Evolutionary conservation across 2,329 filamentous ascomycete genomes (phyloP), one percentile per base, ranked within the genome.

Genomic region (Colletotrichum theobromicola): DNA sequence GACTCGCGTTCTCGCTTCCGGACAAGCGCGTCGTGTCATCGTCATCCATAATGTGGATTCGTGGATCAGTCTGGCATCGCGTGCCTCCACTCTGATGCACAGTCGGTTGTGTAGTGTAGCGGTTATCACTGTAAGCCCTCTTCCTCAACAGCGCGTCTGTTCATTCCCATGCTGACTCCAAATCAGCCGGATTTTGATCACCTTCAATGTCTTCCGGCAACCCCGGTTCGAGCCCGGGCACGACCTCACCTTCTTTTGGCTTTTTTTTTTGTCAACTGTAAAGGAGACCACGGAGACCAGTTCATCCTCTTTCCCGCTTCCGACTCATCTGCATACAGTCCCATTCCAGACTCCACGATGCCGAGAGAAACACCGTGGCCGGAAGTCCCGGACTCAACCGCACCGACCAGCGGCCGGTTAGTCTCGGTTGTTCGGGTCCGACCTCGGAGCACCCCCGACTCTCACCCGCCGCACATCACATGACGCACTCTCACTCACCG

Each of bases 191-290:
- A 74, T 74, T 74, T 74, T 74, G 72, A 74, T 46, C 21, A 4
- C n/a, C 16, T 12, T 21, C 24, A 15, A 61, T 9, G 32, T 28
- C 55, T 74, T 74, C 72, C 55, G 72, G 72, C n/a, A 72, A 74
- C 72, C 72, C 72, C 72, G 72, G 72, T 74, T 74, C 72, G 72
- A 74, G 46, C 72, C 72, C 72, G 72, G 72, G 72, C 63, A 67
- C 72, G 72, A 74, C 72, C 72, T 74, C 2, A 7, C 4, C 32
- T 57, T 32, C 30, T 32, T 16, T 28, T 58, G 13, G 13, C 21
- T 3, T 42, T 53, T 10, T 46, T 46, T 21, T 21, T 46, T 35
- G 6, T 21, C 3, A 5, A 21, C n/a, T 13, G n/a, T 10, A 46
- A 0, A n/a, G 18, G 4, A 46, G 5, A 0, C 12, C 3, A 4